Conservation (phyloP, 768 basidiomycete genomes). For the Russula griseocarnosa region DNA sequence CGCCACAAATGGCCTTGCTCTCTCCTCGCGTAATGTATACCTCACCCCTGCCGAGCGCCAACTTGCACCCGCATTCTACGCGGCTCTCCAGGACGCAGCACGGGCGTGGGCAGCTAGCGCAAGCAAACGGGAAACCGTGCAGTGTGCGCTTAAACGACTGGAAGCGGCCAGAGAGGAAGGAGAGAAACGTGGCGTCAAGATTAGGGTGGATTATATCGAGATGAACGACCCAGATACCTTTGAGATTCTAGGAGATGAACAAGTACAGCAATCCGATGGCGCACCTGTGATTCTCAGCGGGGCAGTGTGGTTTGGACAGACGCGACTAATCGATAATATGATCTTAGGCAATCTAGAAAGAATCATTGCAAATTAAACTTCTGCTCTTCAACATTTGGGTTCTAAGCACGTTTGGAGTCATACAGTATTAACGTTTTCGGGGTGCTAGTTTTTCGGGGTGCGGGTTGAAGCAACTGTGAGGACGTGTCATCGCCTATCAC, state of each 20-base stretch:
- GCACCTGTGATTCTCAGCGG: slow-evolving; percentile 71
- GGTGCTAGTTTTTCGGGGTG: neutral
- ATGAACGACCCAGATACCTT: slow-evolving; percentile 82
- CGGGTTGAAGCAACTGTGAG: neutral
- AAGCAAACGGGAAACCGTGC: slow-evolving; percentile 49
- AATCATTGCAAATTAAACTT: slow-evolving; percentile 33
- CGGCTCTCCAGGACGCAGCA: slow-evolving; percentile 60
- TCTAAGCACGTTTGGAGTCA: neutral
- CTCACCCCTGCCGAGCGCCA: slow-evolving; percentile 59
- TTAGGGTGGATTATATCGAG: slow-evolving; percentile 81
- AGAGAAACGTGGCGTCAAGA: slow-evolving; percentile 40
- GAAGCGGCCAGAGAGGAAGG: slow-evolving; percentile 33
- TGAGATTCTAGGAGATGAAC: slow-evolving; percentile 47
- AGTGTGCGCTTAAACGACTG: slow-evolving; percentile 43
- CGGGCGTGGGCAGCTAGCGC: slow-evolving; percentile 49
- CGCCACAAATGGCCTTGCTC: slow-evolving; percentile 61
- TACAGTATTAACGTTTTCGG: neutral
- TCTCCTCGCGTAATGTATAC: slow-evolving; percentile 90
- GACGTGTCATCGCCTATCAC: neutral
- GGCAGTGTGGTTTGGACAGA: slow-evolving; percentile 80
- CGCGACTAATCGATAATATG: slow-evolving; percentile 91
- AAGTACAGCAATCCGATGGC: slow-evolving; percentile 31
- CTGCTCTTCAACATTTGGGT: neutral
- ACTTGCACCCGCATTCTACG: slow-evolving; percentile 56
- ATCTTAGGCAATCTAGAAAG: slow-evolving; percentile 54